Evolutionary conservation across 2,329 filamentous ascomycete species (phyloP).

Genomic region (Penicillium sp.): DNA sequence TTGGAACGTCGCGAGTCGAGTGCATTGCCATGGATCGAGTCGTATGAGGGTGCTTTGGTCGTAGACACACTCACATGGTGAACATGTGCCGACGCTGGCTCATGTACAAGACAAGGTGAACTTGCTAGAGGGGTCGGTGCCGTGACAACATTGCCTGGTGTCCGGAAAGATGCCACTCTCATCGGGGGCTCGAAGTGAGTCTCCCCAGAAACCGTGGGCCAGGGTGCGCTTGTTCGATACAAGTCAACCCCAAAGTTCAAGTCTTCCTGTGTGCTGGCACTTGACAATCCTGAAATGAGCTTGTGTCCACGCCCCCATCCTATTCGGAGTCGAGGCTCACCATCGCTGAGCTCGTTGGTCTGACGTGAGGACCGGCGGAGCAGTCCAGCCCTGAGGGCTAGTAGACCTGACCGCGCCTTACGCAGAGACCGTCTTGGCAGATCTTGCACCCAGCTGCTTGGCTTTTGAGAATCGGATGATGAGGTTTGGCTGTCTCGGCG

Average conservation of each 20-base stretch:
- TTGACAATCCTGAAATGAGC: conserved; percentile 1
- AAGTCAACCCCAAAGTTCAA: conserved; percentile 16
- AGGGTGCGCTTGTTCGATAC: conserved; percentile 10
- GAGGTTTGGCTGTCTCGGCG: conserved; percentile 13
- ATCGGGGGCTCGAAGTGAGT: conserved; percentile 1
- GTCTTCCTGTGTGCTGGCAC: conserved; percentile 22
- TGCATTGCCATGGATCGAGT: background rate
- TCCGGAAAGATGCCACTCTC: conserved; percentile 3
- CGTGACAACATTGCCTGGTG: conserved; percentile 5
- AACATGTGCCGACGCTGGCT: background rate
- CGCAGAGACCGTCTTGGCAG: conserved; percentile 31
- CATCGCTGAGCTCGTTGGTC: background rate
- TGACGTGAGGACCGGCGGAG: conserved; percentile 17
- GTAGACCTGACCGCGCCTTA: conserved; percentile 32
- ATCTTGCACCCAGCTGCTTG: conserved; percentile 26
- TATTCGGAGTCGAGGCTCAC: background rate
- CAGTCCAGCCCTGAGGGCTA: conserved; percentile 30
- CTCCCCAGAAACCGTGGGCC: background rate
- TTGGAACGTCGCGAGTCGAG: background rate
- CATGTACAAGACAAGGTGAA: background rate
- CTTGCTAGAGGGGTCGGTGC: conserved; percentile 1
- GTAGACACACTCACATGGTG: background rate
- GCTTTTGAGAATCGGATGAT: conserved; percentile 16
- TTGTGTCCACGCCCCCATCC: background rate
- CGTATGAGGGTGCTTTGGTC: background rate